phyloP scores from a whole-genome alignment of 164 flowering plant genomes.

The Macadamia tetraphylla region DNA sequence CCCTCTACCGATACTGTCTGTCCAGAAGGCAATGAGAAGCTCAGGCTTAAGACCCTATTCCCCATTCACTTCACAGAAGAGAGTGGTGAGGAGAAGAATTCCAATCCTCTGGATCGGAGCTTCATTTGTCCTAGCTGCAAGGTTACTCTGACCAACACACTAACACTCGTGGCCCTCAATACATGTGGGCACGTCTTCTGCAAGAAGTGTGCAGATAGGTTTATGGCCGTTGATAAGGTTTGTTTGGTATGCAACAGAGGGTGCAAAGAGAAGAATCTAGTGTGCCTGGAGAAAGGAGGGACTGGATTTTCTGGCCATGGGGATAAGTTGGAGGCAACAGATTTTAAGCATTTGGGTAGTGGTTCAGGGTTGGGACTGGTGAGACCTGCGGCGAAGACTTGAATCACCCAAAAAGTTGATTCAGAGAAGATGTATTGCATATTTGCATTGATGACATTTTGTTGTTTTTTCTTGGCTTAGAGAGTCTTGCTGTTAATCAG shows the following conservation, averaged over 20 bases:
- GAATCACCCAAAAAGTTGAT: conserved; percentile 4
- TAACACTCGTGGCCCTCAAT: conserved; percentile 68
- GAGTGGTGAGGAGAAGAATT: conserved; percentile 31
- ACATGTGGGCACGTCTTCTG: conserved; percentile 92
- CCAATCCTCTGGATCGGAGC: conserved; percentile 35
- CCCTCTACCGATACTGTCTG: conserved; percentile 67
- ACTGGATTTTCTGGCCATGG: conserved; percentile 89
- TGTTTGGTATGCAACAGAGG: conserved; percentile 69
- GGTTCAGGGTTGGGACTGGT: conserved; percentile 85
- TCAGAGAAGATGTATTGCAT: no score
- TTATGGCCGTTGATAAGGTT: conserved; percentile 74
- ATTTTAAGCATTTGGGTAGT: conserved; percentile 93
- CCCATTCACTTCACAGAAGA: conserved; percentile 72
- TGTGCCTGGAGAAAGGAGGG: conserved; percentile 74
- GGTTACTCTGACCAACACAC: conserved; percentile 71
- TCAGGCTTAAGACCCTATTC: conserved; percentile 77
- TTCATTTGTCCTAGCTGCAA: conserved; percentile 90
- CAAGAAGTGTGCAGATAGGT: conserved; percentile 82
- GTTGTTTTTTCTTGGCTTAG: no score
- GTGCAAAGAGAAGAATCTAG: conserved; percentile 71
- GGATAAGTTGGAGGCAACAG: conserved; percentile 70
- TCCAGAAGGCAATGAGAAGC: conserved; percentile 92
- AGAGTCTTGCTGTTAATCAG: no score
- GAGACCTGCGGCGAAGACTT: conserved; percentile 79
- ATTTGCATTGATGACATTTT: no score